Base-by-base conservation (phyloP, 495 filamentous ascomycete genomes). In the Penicillium subrubescens region DNA sequence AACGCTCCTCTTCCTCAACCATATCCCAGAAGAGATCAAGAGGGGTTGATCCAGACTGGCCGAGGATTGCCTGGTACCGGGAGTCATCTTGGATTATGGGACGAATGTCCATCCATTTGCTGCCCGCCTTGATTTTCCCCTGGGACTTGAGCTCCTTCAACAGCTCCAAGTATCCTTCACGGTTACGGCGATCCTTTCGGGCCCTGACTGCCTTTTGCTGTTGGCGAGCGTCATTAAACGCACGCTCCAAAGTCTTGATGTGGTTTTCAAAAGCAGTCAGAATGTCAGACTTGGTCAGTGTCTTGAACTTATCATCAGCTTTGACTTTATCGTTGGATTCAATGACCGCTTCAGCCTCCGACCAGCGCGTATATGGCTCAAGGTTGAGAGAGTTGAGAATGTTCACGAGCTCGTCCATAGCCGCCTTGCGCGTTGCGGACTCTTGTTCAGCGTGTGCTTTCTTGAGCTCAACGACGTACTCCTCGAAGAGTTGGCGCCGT, bases 11-110 rank as follows among this genome's bases (percentile, higher is more conserved):
- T 75, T 97, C 94, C 73, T 97, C 94, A 17, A 98, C 86, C 55
- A 93, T 84, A 77, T 99, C 96, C 94, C 96, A 97, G 78, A 98
- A 97, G 10, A 99, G 81, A 62, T 99, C 95, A 63, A 97, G 82
- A n/a, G 94, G 92, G 5, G 87, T 91, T 5, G 95, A 97, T 57
- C 96, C 96, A 46, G 87, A 71, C 68, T 95, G 92, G 48, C 94
- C 95, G 34, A 95, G 85, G 79, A 97, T 90, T 53, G 87, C 91
- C 71, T 82, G 84, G 78, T 96, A 98, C 61, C 93, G 89, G 51
- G 91, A 84, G 68, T 98, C 95, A 68, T 90, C 82, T 66, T 90
- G 85, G 67, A 99, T 86, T 56, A 90, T 72, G 5, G 91, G 90
- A 69, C 90, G 83, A 64, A 97, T 83, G 60, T 93, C 84, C 80